These are phyloP conservation scores for Heterobasidion parviporum DNA, from an alignment of 1,284 basidiomycete genomes.

Conservation along the genomic window DNA sequence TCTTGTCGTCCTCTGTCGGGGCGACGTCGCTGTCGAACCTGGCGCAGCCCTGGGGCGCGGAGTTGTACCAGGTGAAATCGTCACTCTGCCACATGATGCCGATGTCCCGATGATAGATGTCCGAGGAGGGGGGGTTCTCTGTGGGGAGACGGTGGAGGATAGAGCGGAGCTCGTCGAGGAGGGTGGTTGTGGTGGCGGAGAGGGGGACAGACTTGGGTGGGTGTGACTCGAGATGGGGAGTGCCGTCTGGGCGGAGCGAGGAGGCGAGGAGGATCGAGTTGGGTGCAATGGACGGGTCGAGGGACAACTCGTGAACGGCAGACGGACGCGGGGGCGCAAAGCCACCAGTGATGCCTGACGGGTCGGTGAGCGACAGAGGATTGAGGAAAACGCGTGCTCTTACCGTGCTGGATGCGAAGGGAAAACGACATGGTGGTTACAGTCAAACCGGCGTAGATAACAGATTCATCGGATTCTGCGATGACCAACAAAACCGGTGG, in stretches of 20 bases:
- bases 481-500: too few species aligned
- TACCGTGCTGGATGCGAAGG: constrained; percentile 27
- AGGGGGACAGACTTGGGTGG: constrained; percentile 36
- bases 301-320: constrained; percentile 45
- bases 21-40: constrained; percentile 38
- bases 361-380: neutral
- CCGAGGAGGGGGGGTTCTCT: constrained; percentile 53
- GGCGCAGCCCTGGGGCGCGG: constrained; percentile 51
- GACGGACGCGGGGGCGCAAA: constrained; percentile 61
- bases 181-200: constrained; percentile 26
- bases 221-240: constrained; percentile 31
- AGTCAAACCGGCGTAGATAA: neutral
- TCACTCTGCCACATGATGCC: constrained; percentile 56
- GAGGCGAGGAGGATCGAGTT: constrained; percentile 35
- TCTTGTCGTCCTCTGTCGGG: constrained; percentile 52
- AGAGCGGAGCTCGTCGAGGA: constrained; percentile 45
- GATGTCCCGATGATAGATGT: constrained; percentile 63
- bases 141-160: constrained; percentile 52
- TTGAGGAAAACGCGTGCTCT: neutral
- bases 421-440: constrained; percentile 24
- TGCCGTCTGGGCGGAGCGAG: constrained; percentile 39
- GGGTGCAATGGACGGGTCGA: constrained; percentile 21
- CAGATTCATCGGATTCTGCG: neutral
- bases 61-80: constrained; percentile 53
- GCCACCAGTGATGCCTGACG: constrained; percentile 61